Evolutionary conservation across 768 basidiomycete species (phyloP), one percentile per base, ranked within the genome.

Genomic region (Guyanaporus albipodus): DNA sequence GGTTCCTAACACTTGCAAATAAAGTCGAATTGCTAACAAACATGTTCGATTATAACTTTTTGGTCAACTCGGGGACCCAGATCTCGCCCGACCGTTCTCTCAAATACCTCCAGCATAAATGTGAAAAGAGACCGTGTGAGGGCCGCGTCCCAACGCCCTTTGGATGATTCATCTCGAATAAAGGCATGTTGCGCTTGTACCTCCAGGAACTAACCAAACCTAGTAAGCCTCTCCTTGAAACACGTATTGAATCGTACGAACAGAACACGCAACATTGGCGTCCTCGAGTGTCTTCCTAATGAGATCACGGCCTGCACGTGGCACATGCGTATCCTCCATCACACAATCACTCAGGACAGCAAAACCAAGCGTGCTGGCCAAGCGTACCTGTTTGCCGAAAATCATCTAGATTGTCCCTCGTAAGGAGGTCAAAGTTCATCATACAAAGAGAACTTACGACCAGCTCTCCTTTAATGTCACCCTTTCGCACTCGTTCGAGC

Each of bases 161-260:
- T 97, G 24, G 87, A 90, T 7, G 79, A 77, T 58, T 93, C 91
- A 63, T 95, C 93, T 6, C 94, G 83, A 50, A 97, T 85, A 67
- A 97, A 97, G 4, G 95, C 95, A 55, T 97, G 94, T 59, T 98
- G 94, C 0, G 94, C 95, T 65, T 96, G 92, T 12, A 97, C 91
- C 65, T 98, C 95, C 49, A 96, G 70, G 65, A 94, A 93, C 88
- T 93, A 61, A 11, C 44, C 28, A 11, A 42, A 27, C 19, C 6
- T 8, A 29, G 38, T 64, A 5, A 52, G 47, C 42, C 21, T 39
- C 18, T 38, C 41, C 43, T 42, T 32, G 27, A 40, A 42, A 2
- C n/a, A 19, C 14, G 34, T 7, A 9, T 21, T n/a, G 37, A 34
- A 28, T 33, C 29, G 18, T n/a, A 71, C 82, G 56, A 52, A 93